Evolutionary conservation across 2,329 filamentous ascomycete species (phyloP).

Genomic region (Escovopsis sp.): DNA sequence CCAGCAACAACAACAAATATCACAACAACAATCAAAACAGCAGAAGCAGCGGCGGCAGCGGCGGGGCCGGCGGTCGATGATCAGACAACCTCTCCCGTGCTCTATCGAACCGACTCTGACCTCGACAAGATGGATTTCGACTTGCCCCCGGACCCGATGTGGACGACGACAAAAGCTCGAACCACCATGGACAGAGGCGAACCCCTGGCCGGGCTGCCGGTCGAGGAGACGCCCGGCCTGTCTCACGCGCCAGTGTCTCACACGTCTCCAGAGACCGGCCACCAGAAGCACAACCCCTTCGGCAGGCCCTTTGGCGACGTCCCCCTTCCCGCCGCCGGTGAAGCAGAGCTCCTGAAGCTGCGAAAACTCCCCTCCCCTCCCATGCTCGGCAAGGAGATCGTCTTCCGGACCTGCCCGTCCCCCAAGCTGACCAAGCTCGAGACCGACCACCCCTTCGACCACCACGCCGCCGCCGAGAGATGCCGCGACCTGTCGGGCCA

Average conservation of each 20-base stretch:
- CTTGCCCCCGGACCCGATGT: slow-evolving; percentile 25
- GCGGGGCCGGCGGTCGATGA: slow-evolving; percentile 1
- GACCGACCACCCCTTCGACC: slow-evolving; percentile 50
- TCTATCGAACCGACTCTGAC: slow-evolving; percentile 25
- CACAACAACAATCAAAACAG: no score
- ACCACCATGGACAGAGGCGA: slow-evolving; percentile 13
- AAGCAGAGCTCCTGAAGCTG: slow-evolving; percentile 28
- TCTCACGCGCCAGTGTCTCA: slow-evolving; percentile 15
- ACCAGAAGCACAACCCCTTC: slow-evolving; percentile 22
- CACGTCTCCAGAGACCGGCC: slow-evolving; percentile 26
- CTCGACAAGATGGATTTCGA: slow-evolving; percentile 28
- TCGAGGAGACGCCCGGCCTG: slow-evolving; percentile 1
- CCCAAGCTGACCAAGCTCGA: slow-evolving; percentile 77
- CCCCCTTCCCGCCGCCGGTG: slow-evolving; percentile 20
- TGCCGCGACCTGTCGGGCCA: slow-evolving; percentile 42
- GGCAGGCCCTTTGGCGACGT: slow-evolving; percentile 30
- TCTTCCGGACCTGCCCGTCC: slow-evolving; percentile 68
- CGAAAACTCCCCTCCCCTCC: slow-evolving; percentile 53
- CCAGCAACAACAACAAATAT: no score
- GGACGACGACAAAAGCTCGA: slow-evolving; percentile 24
- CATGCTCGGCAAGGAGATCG: slow-evolving; percentile 73
- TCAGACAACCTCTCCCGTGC: slow-evolving; percentile 7
- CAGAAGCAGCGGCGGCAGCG: no score
- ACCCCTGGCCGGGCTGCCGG: slow-evolving; percentile 11
- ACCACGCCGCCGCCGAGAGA: slow-evolving; percentile 29